Conservation (phyloP, 202 grass and related monocot genomes). For the Carex arenaria region DNA sequence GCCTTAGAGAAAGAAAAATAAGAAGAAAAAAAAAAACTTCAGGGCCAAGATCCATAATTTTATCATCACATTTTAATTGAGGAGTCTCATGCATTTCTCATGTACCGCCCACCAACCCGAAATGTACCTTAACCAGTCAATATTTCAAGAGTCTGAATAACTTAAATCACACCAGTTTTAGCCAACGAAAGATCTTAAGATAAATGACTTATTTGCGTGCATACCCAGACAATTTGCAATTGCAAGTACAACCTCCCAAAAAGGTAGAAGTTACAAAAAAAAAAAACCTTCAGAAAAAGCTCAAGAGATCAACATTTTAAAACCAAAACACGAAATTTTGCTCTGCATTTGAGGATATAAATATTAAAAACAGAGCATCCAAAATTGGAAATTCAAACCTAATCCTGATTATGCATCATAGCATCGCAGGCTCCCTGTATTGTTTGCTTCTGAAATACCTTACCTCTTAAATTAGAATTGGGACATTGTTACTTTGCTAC, state of each 20-base stretch:
- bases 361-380: background rate
- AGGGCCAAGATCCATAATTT: constrained; percentile 1
- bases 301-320: background rate
- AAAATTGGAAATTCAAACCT: background rate
- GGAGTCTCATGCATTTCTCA: background rate
- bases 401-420: constrained; percentile 9
- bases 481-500: background rate
- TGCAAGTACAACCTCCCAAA: constrained; percentile 3
- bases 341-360: background rate
- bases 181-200: background rate
- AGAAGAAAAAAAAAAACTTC: background rate
- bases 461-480: background rate
- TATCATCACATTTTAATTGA: constrained; percentile 16
- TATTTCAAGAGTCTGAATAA: constrained; percentile 8
- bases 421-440: background rate
- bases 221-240: background rate
- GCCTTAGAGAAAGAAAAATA: background rate
- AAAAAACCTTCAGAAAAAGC: background rate
- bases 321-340: background rate
- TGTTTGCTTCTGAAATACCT: background rate
- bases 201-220: background rate
- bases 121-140: constrained; percentile 1
- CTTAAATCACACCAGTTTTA: constrained; percentile 20
- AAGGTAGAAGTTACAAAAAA: background rate
- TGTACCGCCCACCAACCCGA: constrained; percentile 13